Conservation (phyloP, 495 filamentous ascomycete genomes). For the Hypoxylon intermedium region DNA sequence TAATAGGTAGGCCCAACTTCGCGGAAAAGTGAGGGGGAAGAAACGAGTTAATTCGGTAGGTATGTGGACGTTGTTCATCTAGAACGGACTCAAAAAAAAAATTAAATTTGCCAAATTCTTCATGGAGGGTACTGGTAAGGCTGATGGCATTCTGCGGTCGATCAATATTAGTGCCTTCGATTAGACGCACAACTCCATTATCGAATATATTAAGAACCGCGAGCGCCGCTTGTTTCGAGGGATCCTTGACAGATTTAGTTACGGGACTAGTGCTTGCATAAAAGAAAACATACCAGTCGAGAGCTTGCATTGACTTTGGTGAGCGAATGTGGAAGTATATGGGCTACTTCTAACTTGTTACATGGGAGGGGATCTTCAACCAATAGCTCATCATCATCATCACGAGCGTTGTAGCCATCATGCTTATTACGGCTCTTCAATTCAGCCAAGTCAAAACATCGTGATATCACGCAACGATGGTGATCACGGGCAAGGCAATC, state of each 20-base stretch:
- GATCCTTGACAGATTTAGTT: slow-evolving; percentile 15
- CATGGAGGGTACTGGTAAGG: slow-evolving; percentile 29
- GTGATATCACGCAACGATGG: slow-evolving; percentile 41
- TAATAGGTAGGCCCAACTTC: slow-evolving; percentile 9
- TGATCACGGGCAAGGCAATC: slow-evolving; percentile 40
- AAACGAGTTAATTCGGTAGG: slow-evolving; percentile 33
- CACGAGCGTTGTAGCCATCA: slow-evolving; percentile 21
- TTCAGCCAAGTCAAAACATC: slow-evolving; percentile 36
- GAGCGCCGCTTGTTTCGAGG: slow-evolving; percentile 26
- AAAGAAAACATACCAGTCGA: slow-evolving; percentile 18
- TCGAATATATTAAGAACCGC: slow-evolving; percentile 41
- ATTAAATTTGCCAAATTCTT: slow-evolving; percentile 35
- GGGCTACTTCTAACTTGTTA: slow-evolving; percentile 34
- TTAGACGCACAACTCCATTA: slow-evolving; percentile 28
- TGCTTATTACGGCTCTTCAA: slow-evolving; percentile 20
- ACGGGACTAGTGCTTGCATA: slow-evolving; percentile 8
- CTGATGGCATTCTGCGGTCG: slow-evolving; percentile 38
- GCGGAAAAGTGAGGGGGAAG: not conserved
- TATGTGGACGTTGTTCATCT: slow-evolving; percentile 24
- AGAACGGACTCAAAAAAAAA: slow-evolving; percentile 35
- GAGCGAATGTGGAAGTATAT: slow-evolving; percentile 42
- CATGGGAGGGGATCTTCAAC: slow-evolving; percentile 25
- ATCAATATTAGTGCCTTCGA: slow-evolving; percentile 35
- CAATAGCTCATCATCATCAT: slow-evolving; percentile 36
- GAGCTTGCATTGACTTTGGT: slow-evolving; percentile 18